Evolutionary conservation across 371 early-diverging fungal genomes (phyloP).

Genomic region (Neoconidiobolus thromboides): DNA sequence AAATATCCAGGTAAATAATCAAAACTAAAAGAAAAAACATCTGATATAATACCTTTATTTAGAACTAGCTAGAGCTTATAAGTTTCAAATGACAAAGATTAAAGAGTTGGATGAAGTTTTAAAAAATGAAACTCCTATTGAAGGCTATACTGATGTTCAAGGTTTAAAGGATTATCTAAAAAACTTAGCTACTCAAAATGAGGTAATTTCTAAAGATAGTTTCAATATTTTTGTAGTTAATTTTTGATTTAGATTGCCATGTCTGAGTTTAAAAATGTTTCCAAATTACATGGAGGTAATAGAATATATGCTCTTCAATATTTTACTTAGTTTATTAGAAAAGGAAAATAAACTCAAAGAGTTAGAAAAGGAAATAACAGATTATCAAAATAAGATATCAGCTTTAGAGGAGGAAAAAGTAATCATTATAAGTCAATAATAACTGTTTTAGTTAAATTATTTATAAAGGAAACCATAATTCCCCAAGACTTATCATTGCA

Average conservation of each 20-base stretch:
- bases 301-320: not conserved
- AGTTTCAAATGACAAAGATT: not conserved
- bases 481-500: too few species aligned
- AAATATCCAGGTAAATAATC: slow-evolving; percentile 4
- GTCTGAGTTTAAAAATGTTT: slow-evolving; percentile 1
- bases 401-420: not conserved
- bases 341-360: not conserved
- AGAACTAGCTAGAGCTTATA: slow-evolving; percentile 5
- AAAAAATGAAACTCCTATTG: slow-evolving; percentile 1
- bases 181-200: slow-evolving; percentile 2
- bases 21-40: not conserved
- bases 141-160: not conserved
- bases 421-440: not conserved
- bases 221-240: not conserved
- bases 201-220: not conserved
- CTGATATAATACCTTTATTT: not conserved
- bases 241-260: not conserved
- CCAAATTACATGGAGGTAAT: not conserved
- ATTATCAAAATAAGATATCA: not conserved
- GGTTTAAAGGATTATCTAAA: slow-evolving; percentile 3
- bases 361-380: not conserved
- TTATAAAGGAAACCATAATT: not conserved
- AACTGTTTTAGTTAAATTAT: too few species aligned
- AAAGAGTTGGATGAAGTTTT: slow-evolving; percentile 4
- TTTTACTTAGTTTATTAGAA: not conserved